Percentiles rank a stretch among this genome's conserved stretches.
phyloP scores from a whole-genome alignment of 2,329 filamentous ascomycete species.

The Curvularia spicifera region DNA sequence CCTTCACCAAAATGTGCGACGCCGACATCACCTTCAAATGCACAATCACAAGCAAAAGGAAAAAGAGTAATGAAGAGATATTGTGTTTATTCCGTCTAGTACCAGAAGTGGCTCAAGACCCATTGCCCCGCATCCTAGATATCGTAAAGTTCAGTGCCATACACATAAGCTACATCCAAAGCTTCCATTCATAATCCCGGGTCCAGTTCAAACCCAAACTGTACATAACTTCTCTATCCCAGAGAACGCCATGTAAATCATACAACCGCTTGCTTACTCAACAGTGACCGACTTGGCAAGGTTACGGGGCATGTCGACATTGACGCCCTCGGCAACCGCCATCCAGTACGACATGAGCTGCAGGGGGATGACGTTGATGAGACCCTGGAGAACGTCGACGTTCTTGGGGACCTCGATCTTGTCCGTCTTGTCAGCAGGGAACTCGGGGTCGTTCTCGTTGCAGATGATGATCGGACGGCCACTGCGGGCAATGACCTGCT shows the following conservation, averaged over 20 bases:
- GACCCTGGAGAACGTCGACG: slow-evolving; percentile 92
- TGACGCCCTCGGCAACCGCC: slow-evolving; percentile 91
- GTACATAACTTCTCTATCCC: slow-evolving; percentile 29
- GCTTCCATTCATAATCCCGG: slow-evolving; percentile 31
- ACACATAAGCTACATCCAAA: slow-evolving; percentile 29
- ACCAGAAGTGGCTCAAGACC: slow-evolving; percentile 20
- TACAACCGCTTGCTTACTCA: slow-evolving; percentile 68
- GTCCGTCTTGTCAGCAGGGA: slow-evolving; percentile 84
- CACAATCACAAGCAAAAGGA: neutral
- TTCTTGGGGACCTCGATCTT: slow-evolving; percentile 98
- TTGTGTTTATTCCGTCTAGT: slow-evolving; percentile 26
- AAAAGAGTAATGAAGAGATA: slow-evolving; percentile 8
- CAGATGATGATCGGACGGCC: slow-evolving; percentile 99
- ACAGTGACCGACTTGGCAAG: slow-evolving; percentile 99
- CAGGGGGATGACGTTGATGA: slow-evolving; percentile 95
- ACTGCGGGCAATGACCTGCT: slow-evolving; percentile 96
- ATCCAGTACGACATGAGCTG: slow-evolving; percentile 99
- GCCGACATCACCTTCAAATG: neutral
- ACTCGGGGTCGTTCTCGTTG: slow-evolving; percentile 88
- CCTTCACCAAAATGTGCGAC: neutral
- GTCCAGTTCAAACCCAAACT: slow-evolving; percentile 27
- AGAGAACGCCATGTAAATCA: slow-evolving; percentile 22
- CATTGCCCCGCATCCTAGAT: slow-evolving; percentile 27
- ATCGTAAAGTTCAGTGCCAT: slow-evolving; percentile 21
- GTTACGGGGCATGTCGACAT: slow-evolving; percentile 98